Evolutionary conservation across 257 asterid species (phyloP), one percentile per base, ranked within the genome.

Genomic region (Echium plantagineum): DNA sequence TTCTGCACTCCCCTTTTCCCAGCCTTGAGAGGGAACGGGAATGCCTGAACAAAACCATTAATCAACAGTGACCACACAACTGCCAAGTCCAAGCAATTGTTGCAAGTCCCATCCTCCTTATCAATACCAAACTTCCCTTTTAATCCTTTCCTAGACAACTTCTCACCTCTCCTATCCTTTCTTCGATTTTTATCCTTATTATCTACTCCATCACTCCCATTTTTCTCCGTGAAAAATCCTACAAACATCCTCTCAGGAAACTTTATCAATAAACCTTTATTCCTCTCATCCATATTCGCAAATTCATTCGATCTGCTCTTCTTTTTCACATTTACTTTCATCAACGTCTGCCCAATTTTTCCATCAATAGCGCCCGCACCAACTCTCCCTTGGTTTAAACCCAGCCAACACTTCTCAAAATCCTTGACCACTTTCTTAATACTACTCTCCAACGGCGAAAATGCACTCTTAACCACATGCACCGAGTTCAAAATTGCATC

Each of bases 401-500:
- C 88, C 55, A 80, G 82, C 74, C 85, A 86, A 77, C 91, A 84
- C 58, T 72, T 85, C 82, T 88, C 95, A 13, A 91, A 76, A 71
- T 82, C 88, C 75, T 80, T 89, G 0, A 89, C 86, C 38, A 75
- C 89, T 72, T 86, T 83, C 63, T 84, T 79, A 65, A 89, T 63
- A 78, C 84, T 78, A 22, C 81, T 78, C 65, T 93, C 95, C 48
- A 93, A 64, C 0, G 97, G 99, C 59, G 79, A 83, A 67, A 93
- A 78, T 5, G 76, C 91, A 64, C 75, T 74, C 70, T 79, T 85
- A 19, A 91, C 83, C 21, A 80, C 86, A 67, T 84, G 87, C 72
- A 93, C 69, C 62, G 99, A 83, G 77, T 83, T 86, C 77, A 85
- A 55, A 74, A 93, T 71, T 52, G 99, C 82, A 54, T 93, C 97